Base-by-base conservation (phyloP, 164 flowering plant genomes). In the Warburgia ugandensis region DNA sequence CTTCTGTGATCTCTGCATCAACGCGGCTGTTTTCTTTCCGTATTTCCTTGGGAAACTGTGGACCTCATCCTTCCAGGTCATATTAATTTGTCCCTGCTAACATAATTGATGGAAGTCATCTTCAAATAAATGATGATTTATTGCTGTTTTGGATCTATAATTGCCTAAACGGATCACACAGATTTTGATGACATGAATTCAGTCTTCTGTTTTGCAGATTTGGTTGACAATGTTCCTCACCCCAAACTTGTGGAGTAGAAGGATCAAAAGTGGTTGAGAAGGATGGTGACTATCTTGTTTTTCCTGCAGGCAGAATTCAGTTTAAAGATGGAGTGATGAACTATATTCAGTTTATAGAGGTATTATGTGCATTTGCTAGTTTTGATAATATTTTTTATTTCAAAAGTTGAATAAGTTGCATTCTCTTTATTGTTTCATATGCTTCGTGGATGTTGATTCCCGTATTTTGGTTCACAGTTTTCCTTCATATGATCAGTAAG, bases 271-370 rank as follows among this genome's bases (percentile, higher is more conserved):
- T 92, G 98, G 98, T 94, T 92, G 53, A 63, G 57, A 1, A 81
- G 68, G 43, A 64, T 21, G 94, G 78, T 12, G 78, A 81, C 49
- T 79, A 77, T 66, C 66, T 92, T 62, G 63, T 69, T 61, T 92
- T 92, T 51, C 98, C 98, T 44, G 98, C 96, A 33, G 96, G 96
- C 47, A 96, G 98, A 28, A 92, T 96, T 48, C 98, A 92, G 58
- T 92, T 87, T 61, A 92, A 76, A 62, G 70, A 78, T 5, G 96
- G 98, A 48, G 96, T 83, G 37, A 16, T 42, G 29, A 62, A 50
- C 21, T 92, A 92, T 55, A 68, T 85, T 51, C 46, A 75, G 3
- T 74, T 76, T 40, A 69, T 92, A 40, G 71, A 72, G 98, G 96
- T 87, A 73, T 5, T 3, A 12, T 20, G 30, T 25, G 5, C 48